These are phyloP conservation scores for Pontederia paniculata DNA, from an alignment of 176 grass and related monocot genomes.

Conservation along the genomic window DNA sequence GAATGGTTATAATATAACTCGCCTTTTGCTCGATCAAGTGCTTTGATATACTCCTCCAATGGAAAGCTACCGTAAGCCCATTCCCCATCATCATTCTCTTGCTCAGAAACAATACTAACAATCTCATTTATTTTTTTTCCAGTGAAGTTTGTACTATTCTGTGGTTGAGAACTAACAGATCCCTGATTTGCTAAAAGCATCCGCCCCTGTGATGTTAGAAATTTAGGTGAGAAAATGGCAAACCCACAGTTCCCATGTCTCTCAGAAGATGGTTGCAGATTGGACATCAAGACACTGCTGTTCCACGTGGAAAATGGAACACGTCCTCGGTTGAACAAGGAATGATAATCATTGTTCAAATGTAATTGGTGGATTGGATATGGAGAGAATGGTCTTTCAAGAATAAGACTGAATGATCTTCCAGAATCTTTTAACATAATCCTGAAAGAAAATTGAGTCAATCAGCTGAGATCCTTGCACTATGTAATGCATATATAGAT, in stretches of 20 bases:
- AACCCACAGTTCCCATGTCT: constrained; percentile 51
- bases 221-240: constrained; percentile 70
- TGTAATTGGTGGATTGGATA: constrained; percentile 83
- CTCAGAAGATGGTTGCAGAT: constrained; percentile 22
- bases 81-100: constrained; percentile 44
- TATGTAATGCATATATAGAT: no score
- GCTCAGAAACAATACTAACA: constrained; percentile 59
- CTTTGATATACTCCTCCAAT: constrained; percentile 95
- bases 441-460: constrained; percentile 29
- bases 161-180: constrained; percentile 2
- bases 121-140: constrained; percentile 43
- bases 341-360: constrained; percentile 52
- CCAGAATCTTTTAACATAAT: constrained; percentile 38
- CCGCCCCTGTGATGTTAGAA: constrained; percentile 55
- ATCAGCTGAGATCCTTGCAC: neutral
- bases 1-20: constrained; percentile 98
- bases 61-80: constrained; percentile 91
- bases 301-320: constrained; percentile 66
- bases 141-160: constrained; percentile 26
- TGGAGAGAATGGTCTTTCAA: constrained; percentile 85
- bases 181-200: constrained; percentile 39
- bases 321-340: constrained; percentile 76
- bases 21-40: constrained; percentile 79
- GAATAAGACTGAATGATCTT: constrained; percentile 63
- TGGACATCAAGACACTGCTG: constrained; percentile 25